Evolutionary conservation across 2,329 filamentous ascomycete genomes (phyloP).

Genomic region (Ascochyta koolunga): DNA sequence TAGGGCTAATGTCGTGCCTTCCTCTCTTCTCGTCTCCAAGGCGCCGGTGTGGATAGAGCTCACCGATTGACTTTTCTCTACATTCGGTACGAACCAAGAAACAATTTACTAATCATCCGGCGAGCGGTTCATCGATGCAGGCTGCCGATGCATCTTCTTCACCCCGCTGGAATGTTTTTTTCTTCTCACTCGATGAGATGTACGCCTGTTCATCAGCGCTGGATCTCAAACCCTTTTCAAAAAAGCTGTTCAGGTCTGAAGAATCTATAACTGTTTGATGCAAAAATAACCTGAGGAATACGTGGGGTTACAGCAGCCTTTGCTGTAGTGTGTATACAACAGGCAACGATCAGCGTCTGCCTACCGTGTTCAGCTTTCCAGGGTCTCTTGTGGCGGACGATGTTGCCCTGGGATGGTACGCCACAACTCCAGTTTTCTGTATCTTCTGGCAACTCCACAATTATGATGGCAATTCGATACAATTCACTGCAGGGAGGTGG

Average conservation of each 20-base stretch:
- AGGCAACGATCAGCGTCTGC: conserved; percentile 14
- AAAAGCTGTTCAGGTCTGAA: background rate
- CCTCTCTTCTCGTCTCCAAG: conserved; percentile 13
- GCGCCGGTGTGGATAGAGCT: background rate
- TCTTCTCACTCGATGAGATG: background rate
- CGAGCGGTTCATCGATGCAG: background rate
- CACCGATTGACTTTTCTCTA: background rate
- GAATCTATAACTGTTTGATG: background rate
- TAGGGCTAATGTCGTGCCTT: conserved; percentile 10
- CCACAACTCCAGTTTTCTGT: conserved; percentile 26
- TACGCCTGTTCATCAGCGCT: background rate
- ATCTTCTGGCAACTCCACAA: conserved; percentile 23
- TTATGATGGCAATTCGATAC: conserved; percentile 16
- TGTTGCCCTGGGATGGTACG: conserved; percentile 32
- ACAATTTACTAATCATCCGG: background rate
- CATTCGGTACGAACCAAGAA: conserved; percentile 11
- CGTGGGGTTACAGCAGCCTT: conserved; percentile 9
- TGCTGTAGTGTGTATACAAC: conserved; percentile 2
- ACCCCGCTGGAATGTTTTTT: background rate
- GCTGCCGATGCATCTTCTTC: background rate
- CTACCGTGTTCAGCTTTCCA: conserved; percentile 22
- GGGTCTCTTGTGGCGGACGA: conserved; percentile 26
- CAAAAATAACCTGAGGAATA: conserved; percentile 11
- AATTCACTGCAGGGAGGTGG: conserved; percentile 27
- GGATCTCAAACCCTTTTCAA: background rate